Evolutionary conservation across 1,284 basidiomycete genomes (phyloP), one percentile per base, ranked within the genome.

Genomic region (Sanguinoderma infundibulare): DNA sequence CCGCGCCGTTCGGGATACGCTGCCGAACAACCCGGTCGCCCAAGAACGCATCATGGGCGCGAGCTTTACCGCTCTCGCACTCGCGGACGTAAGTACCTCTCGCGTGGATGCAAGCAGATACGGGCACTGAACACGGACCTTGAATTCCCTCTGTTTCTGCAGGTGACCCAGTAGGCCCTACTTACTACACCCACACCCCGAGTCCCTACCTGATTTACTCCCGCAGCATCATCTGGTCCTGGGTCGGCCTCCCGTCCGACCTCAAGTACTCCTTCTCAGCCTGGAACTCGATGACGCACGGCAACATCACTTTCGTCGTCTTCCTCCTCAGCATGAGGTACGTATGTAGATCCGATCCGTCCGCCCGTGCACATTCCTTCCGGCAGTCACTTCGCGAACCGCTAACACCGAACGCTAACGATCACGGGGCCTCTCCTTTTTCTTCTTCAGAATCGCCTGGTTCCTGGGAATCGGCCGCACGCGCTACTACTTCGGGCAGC

Each of bases 261-360:
- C 71, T 91, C 62, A 81, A 80, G 53, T 86, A 81, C 63, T 75
- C 76, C 30, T 76, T 83, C 44, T 69, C 70, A 10, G 68, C 71
- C 14, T 93, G 90, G 91, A 92, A 92, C 73, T 71, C 80, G 17
- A 87, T 84, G 78, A 90, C 86, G 0, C 90, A 92, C 67, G 91
- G 90, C 34, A 93, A 91, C 70, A 87, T 92, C 69, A 86, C 88
- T 2, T 77, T 85, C 60, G 82, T 84, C 22, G 62, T 87, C 36
- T 75, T 87, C 42, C 77, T 92, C 49, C 80, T 87, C 55, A 59
- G 77, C 35, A 79, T 79, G 63, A 83, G 90, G 89, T 89, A 69
- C 54, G 75, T 68, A 34, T 35, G 6, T 14, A 42, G 20, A 26
- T 26, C n/a, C 32, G 15, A 36, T 39, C 38, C 17, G 5, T 14